These are phyloP conservation scores for Candida sanyaensis DNA, from an alignment of 1,139 yeast genomes.

Conservation along the genomic window DNA sequence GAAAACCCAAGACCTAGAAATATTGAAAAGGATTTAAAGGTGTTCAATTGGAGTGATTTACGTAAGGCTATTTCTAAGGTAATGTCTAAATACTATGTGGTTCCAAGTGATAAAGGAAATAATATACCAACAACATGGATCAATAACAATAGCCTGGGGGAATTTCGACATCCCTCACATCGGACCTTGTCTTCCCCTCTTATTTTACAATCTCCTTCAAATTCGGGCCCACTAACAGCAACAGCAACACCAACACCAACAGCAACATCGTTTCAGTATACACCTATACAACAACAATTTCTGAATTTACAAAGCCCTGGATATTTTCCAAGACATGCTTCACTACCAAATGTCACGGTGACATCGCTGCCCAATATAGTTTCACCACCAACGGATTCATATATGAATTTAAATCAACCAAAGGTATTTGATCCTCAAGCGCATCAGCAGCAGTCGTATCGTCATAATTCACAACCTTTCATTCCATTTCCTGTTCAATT, in stretches of 20 bases:
- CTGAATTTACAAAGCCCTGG: background rate
- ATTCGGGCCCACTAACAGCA: background rate
- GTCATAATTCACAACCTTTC: background rate
- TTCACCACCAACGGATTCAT: background rate
- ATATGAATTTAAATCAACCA: background rate
- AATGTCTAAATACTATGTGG: constrained; percentile 55
- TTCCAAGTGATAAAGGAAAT: constrained; percentile 4
- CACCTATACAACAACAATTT: background rate
- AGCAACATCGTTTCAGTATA: background rate
- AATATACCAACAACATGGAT: background rate
- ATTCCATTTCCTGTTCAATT: background rate
- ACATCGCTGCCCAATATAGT: background rate
- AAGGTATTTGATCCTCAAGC: background rate
- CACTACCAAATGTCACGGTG: background rate
- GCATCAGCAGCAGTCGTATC: background rate
- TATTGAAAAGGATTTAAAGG: constrained; percentile 73
- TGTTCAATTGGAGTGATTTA: constrained; percentile 60
- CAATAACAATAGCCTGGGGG: background rate
- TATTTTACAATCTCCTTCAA: background rate
- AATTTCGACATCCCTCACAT: background rate
- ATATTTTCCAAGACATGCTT: background rate
- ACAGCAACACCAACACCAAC: background rate
- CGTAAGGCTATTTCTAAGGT: constrained; percentile 60
- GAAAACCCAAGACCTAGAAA: constrained; percentile 69
- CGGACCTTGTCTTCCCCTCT: background rate